Base-by-base conservation (phyloP, 108 stramenopile species). In the Nitzschia sp. region DNA sequence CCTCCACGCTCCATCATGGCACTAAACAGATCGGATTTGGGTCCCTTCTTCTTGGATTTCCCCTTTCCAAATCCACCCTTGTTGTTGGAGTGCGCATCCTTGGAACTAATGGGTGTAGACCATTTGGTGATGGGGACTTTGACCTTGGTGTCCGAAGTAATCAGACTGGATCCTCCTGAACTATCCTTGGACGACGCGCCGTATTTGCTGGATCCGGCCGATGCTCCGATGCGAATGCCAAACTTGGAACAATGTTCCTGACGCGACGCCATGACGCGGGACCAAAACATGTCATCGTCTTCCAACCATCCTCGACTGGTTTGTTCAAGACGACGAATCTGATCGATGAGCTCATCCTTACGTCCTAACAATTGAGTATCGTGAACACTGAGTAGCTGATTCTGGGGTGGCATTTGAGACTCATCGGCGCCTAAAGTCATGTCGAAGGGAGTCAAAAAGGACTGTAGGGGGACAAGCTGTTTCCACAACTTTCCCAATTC, bases 1-100 rank as follows among this genome's bases (percentile, higher is more conserved):
- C 82, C 81, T 46, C 84, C 85, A 41, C 84, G 78, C 54, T 72
- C 90, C 86, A 88, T 87, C 90, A 94, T 94, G 87, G 90, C 90
- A 41, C 90, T 87, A 34, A 88, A 71, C 68, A 94, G 82, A 29
- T 88, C 87, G n/a, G 81, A 59, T 38, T 68, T 68, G 34, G 67
- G 50, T n/a, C 55, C 12, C 0, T 51, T 51, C 8, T 41, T 57
- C 46, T 63, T 68, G 10, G 44, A 55, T 48, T 68, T 75, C 5
- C 29, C 29, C 29, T 34, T 34, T 26, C 57, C 34, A n/a, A 34
- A 8, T 70, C 42, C 82, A 77, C 44, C 70, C 63, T 43, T 48
- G 6, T 48, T 48, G 46, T 48, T 48, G 46, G 46, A 48, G 29
- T 1, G 29, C 5, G 29, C 29, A 34, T 34, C 29, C 34, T 68